Evolutionary conservation across 306 rosid species (phyloP).

Genomic region (Quercus mongolica): DNA sequence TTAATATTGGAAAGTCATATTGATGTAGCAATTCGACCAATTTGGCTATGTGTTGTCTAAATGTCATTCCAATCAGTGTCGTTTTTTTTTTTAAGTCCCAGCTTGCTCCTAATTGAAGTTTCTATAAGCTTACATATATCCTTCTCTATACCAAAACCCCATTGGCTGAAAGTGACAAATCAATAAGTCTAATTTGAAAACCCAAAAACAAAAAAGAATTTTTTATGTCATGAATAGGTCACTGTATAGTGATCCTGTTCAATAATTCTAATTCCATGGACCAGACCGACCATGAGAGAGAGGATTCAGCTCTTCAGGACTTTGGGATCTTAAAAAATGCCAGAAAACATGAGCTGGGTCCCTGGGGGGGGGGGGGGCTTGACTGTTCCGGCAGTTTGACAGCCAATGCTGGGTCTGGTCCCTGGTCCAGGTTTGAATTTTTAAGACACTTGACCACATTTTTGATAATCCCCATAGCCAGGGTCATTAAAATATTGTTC

Average conservation of each 20-base stretch:
- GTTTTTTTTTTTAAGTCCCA: too few relatives aligned
- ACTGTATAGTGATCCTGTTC: background rate
- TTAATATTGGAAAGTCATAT: too few relatives aligned
- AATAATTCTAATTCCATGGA: background rate
- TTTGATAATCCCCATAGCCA: background rate
- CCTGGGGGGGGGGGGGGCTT: background rate
- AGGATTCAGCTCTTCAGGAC: slow-evolving; percentile 13
- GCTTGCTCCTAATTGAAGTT: too few relatives aligned
- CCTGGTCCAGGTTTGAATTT: background rate
- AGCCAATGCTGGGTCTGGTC: slow-evolving; percentile 29
- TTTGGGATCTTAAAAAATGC: slow-evolving; percentile 47
- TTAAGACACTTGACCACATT: background rate
- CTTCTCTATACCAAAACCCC: too few relatives aligned
- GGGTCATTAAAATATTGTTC: background rate
- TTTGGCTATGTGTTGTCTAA: too few relatives aligned
- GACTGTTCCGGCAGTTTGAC: slow-evolving; percentile 19
- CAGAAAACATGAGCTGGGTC: slow-evolving; percentile 42
- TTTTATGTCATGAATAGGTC: background rate
- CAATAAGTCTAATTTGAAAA: too few relatives aligned
- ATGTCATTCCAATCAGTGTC: too few relatives aligned
- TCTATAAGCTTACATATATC: too few relatives aligned
- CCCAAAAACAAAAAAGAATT: too few relatives aligned
- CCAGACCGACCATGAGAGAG: background rate
- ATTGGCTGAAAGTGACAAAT: too few relatives aligned
- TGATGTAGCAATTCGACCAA: too few relatives aligned